phyloP scores from a whole-genome alignment of 306 rosid genomes.

The Prunus campanulata region DNA sequence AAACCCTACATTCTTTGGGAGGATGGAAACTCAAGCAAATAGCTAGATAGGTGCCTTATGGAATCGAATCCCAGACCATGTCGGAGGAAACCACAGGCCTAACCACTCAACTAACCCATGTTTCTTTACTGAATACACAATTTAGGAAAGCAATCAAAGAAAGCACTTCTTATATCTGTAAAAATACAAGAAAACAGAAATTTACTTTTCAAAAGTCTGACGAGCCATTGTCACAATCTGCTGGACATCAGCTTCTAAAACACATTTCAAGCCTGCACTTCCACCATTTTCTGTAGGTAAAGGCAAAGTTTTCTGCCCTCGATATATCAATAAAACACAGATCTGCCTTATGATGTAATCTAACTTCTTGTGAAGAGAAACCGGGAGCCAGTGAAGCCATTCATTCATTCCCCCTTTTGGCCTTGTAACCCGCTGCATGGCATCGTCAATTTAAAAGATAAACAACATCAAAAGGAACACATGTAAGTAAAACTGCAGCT shows the following conservation, averaged over 20 bases:
- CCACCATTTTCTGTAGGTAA: slow-evolving; percentile 61
- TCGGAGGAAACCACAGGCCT: not conserved
- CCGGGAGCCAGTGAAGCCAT: slow-evolving; percentile 96
- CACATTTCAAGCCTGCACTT: slow-evolving; percentile 56
- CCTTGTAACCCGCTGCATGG: slow-evolving; percentile 78
- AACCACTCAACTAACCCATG: not conserved
- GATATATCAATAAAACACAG: slow-evolving; percentile 35
- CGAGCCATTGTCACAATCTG: slow-evolving; percentile 70
- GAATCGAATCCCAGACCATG: not conserved
- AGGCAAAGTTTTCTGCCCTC: slow-evolving; percentile 37
- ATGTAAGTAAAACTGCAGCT: not conserved
- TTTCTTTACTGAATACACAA: not conserved
- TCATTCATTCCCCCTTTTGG: slow-evolving; percentile 82
- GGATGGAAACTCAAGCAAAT: not conserved
- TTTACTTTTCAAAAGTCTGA: slow-evolving; percentile 74
- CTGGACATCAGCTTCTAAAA: slow-evolving; percentile 83
- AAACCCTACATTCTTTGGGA: not conserved
- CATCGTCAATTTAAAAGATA: not conserved
- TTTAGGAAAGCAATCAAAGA: not conserved
- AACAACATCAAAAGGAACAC: not conserved
- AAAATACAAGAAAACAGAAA: slow-evolving; percentile 8
- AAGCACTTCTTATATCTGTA: not conserved
- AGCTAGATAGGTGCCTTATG: not conserved
- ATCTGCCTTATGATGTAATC: slow-evolving; percentile 49
- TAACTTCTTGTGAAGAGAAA: slow-evolving; percentile 66